Conservation (phyloP, 1,284 basidiomycete genomes). For the Fomitopsis betulina region DNA sequence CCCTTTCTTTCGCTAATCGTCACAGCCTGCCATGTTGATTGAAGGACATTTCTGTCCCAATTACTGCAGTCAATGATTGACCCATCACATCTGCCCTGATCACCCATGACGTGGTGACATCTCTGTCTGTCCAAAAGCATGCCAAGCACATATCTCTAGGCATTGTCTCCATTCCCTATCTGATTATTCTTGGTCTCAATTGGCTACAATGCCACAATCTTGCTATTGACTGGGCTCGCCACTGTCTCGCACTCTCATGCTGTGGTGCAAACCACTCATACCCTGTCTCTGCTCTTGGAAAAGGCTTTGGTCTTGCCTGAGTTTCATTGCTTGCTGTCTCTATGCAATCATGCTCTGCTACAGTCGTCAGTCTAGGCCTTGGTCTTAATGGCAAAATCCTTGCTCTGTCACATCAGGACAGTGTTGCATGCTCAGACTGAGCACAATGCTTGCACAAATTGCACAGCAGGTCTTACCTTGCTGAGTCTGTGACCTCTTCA, state of each 20-base stretch:
- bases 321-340: constrained; percentile 3
- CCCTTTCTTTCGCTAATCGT: constrained; percentile 23
- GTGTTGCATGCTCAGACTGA: not conserved
- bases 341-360: no score
- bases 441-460: no score
- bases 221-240: constrained; percentile 16
- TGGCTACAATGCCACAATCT: constrained; percentile 24
- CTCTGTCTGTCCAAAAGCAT: constrained; percentile 23
- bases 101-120: constrained; percentile 29
- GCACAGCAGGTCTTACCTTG: no score
- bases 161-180: constrained; percentile 20
- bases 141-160: constrained; percentile 12
- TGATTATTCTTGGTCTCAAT: constrained; percentile 16
- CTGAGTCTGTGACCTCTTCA: no score
- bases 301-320: no score
- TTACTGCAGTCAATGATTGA: constrained; percentile 30
- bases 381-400: constrained; percentile 1
- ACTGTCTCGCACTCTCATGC: constrained; percentile 21
- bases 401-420: not conserved
- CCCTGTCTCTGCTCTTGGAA: constrained; percentile 29
- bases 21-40: constrained; percentile 25
- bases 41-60: constrained; percentile 26
- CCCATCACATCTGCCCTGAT: constrained; percentile 33
- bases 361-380: constrained; percentile 11
- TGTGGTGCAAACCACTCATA: constrained; percentile 10